These are phyloP conservation scores for Blepharisma japonicum DNA, from an alignment of 73 alveolate genomes.

Conservation along the genomic window DNA sequence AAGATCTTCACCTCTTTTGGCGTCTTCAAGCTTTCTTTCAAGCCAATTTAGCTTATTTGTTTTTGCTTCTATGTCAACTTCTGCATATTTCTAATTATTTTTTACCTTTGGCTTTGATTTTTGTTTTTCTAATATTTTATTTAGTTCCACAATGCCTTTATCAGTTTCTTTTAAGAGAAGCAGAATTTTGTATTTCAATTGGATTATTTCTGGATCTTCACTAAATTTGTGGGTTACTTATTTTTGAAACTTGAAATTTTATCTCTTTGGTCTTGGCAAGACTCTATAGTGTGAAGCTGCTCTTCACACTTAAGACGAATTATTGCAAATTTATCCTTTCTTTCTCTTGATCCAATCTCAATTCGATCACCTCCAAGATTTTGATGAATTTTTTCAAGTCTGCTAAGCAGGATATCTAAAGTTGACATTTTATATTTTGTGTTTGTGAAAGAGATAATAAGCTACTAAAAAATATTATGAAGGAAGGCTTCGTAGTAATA, in stretches of 20 bases:
- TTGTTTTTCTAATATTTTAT: neutral
- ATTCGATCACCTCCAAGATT: neutral
- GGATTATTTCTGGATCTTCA: neutral
- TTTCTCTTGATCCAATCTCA: neutral
- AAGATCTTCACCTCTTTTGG: conserved; percentile 6
- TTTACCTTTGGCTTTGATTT: conserved; percentile 11
- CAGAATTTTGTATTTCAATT: neutral
- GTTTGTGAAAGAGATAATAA: too few species aligned
- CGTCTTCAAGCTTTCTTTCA: neutral
- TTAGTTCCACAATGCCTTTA: neutral
- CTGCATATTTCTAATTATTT: neutral
- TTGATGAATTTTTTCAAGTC: conserved; percentile 6
- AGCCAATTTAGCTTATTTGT: neutral
- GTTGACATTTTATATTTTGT: neutral
- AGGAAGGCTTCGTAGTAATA: too few species aligned
- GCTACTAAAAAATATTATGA: too few species aligned
- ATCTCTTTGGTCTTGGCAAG: neutral
- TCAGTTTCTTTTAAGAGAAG: neutral
- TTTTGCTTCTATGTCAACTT: neutral
- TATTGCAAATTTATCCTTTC: neutral
- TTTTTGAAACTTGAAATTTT: neutral
- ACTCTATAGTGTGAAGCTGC: conserved; percentile 1
- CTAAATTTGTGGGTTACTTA: neutral
- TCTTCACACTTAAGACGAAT: neutral
- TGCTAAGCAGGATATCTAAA: neutral